Evolutionary conservation across 768 basidiomycete genomes (phyloP).

Genomic region (Pholiota molesta): DNA sequence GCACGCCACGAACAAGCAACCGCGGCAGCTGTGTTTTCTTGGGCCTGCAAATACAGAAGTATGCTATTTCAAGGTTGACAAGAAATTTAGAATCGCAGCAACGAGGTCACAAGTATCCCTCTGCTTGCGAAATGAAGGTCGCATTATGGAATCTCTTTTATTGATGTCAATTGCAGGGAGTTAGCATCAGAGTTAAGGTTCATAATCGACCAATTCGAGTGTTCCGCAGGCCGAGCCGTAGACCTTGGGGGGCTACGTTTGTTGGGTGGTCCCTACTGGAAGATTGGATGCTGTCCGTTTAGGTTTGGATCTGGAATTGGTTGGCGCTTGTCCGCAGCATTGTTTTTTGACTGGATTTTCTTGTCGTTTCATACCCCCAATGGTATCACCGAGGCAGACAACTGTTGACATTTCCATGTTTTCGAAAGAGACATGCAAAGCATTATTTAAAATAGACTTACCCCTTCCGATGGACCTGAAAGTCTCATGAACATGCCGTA

Average conservation of each 20-base stretch:
- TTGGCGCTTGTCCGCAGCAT: not conserved
- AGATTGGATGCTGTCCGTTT: not conserved
- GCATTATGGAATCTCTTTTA: not conserved
- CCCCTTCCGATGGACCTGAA: not conserved
- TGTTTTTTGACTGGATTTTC: not conserved
- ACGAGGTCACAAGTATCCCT: not conserved
- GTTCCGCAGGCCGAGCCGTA: not conserved
- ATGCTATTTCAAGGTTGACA: not conserved
- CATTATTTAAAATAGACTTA: not conserved
- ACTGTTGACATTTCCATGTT: not conserved
- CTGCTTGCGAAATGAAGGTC: not conserved
- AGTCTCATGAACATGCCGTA: not conserved
- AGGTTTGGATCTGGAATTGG: not conserved
- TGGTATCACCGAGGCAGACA: not conserved
- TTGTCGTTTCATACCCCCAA: not conserved
- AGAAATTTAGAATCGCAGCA: conserved; percentile 3
- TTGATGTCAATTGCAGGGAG: not conserved
- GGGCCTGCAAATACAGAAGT: not conserved
- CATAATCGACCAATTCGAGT: not conserved
- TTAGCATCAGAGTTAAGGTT: not conserved
- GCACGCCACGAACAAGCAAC: not conserved
- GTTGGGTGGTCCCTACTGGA: not conserved
- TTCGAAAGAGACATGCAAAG: not conserved
- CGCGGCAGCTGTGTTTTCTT: not conserved
- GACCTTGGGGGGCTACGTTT: not conserved